These are phyloP conservation scores for Aspergillus sp. DNA, from an alignment of 2,329 filamentous ascomycete species.

Conservation along the genomic window DNA sequence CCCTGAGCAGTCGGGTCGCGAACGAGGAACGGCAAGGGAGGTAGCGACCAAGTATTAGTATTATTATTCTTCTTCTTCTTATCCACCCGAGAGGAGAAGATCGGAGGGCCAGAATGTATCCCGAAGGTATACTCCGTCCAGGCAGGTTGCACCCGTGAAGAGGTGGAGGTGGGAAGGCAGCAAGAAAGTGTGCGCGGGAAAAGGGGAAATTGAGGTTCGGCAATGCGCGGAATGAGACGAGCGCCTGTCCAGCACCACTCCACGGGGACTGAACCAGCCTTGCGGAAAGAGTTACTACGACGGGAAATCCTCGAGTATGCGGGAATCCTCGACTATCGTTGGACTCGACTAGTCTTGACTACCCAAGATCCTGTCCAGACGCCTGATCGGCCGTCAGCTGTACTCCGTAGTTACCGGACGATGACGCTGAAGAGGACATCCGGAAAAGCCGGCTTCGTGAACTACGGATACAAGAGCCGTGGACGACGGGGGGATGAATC, in stretches of 20 bases:
- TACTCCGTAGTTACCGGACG: too few species aligned
- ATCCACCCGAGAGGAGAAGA: not conserved
- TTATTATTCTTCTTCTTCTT: too few species aligned
- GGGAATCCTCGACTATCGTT: too few species aligned
- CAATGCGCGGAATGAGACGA: constrained; percentile 9
- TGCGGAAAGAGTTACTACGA: not conserved
- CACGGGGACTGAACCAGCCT: not conserved
- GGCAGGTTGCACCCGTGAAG: not conserved
- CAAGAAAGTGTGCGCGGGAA: not conserved
- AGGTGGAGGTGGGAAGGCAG: constrained; percentile 1
- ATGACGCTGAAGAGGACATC: too few species aligned
- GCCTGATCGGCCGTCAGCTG: too few species aligned
- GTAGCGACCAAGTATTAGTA: not conserved
- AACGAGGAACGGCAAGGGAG: not conserved
- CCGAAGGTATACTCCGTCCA: too few species aligned
- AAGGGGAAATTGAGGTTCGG: constrained; percentile 2
- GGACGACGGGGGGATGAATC: too few species aligned
- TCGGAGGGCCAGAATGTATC: not conserved
- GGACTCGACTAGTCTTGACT: too few species aligned
- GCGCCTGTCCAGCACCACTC: not conserved
- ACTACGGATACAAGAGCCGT: too few species aligned
- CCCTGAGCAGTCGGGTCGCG: not conserved
- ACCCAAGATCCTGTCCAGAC: too few species aligned
- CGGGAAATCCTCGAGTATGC: too few species aligned
- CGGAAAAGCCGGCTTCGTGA: too few species aligned